Base-by-base conservation (phyloP, 2,329 filamentous ascomycete genomes). In the Aspergillus fumigatiaffinis region DNA sequence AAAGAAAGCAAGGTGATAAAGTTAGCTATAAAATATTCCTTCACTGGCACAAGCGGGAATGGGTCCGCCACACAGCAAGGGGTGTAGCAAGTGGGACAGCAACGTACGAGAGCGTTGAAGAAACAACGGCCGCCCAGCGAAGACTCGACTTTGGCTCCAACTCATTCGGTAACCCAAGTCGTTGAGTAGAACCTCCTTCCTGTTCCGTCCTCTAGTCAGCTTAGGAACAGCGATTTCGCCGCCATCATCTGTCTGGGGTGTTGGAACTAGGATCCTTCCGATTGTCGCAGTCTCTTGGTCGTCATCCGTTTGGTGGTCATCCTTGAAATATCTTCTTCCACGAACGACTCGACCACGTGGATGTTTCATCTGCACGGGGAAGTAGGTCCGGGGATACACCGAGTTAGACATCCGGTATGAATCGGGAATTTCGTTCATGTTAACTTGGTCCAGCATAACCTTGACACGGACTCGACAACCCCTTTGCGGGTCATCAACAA, bases 381-480 rank as follows among this genome's bases (percentile, higher is more conserved):
- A 96, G 77, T 93, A 97, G 56, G 90, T 92, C 50, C 92, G 88
- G 8, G 92, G 93, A 68, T 88, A 97, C 2, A 97, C 92, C 9
- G 90, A 91, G 67, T 93, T 93, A 55, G 85, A 86, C 76, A 92
- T 92, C 64, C 93, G 90, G 78, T 96, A 97, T 17, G 91, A 94
- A 73, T 97, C 93, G 1, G 93, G 93, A 70, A 97, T 96, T 75
- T 97, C 93, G 68, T 92, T 89, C 79, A 94, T 95, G 72, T 97
- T 89, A 66, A 97, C 92, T 48, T 88, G 87, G 70, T 97, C 91
- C n/a, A 99, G 85, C 61, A 90, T 94, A 52, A 97, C 92, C 60
- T 92, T 89, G 49, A 97, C 92, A 17, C 93, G 87, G 1, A 97
- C 87, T 46, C 92, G 85, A 52, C 86, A 88, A 53, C 88, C 89